Evolutionary conservation across 75 land plant species (phyloP), one percentile per base, ranked within the genome.

Genomic region (Pinus tabuliformis): DNA sequence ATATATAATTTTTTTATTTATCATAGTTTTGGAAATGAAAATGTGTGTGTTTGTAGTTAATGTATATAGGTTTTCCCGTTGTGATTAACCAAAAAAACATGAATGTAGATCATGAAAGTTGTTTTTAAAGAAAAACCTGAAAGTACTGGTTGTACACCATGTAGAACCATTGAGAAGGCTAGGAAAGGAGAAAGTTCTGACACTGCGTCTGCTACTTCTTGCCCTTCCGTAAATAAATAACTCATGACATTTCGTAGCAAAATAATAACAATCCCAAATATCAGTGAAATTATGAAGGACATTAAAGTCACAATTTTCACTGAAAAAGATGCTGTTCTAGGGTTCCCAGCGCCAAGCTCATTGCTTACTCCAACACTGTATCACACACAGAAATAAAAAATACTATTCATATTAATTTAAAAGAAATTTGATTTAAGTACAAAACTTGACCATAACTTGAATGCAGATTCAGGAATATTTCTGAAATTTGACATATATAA

Each of bases 141-240:
- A 14, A 92, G 76, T 21, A 92, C 92, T 12, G 90, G 93, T 72
- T 92, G 95, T 52, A 93, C 62, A 42, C 93, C 96, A 62, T 92
- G 89, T 61, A 91, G 87, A 21, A 86, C 18, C 26, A 89, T 59
- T 12, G 89, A 74, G 70, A 76, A n/a, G 4, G 91, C 93, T 1
- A 91, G 73, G 30, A 84, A 77, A 3, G 93, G 93, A 30, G 66
- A 59, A 59, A 91, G 82, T 1, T 86, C 86, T 5, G 91, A 24
- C 15, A 91, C 93, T 3, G 80, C 85, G 4, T 78, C 57, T 14
- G 87, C 65, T 5, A 91, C 89, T 4, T 33, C 37, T 4, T 62
- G 30, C 3, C 87, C 93, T 18, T 74, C 78, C 0, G 90, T 91
- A 82, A 91, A 91, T 13, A 33, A 59, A 56, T 87, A 89, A 75